These are phyloP conservation scores for Hypoxylon cercidicola DNA, from an alignment of 495 filamentous ascomycete species.

Conservation along the genomic window DNA sequence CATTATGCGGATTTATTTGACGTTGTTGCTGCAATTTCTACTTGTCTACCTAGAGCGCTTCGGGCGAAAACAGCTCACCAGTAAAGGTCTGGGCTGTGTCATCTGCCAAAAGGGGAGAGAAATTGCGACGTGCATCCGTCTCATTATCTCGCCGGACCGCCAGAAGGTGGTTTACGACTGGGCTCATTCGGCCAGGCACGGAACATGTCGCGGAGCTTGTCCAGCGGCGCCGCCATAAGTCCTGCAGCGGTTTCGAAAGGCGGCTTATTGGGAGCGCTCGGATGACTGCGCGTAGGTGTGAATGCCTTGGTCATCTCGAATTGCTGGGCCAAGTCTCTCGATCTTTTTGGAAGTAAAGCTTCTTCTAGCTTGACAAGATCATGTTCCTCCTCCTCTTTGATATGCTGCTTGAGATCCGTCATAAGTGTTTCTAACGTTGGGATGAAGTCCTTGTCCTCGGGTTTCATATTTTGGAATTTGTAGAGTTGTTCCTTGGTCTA, in stretches of 20 bases:
- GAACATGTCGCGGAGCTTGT: constrained; percentile 58
- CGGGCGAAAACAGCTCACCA: neutral
- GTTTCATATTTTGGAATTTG: constrained; percentile 65
- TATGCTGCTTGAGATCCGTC: constrained; percentile 63
- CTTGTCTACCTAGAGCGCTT: too few species aligned
- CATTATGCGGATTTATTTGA: neutral
- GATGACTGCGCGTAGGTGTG: constrained; percentile 67
- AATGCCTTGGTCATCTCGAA: constrained; percentile 71
- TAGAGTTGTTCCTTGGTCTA: constrained; percentile 74
- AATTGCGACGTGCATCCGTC: neutral
- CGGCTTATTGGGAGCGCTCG: constrained; percentile 60
- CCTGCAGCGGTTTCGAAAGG: constrained; percentile 62
- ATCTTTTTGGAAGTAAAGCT: constrained; percentile 50
- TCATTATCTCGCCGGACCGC: constrained; percentile 24
- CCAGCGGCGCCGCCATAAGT: constrained; percentile 62
- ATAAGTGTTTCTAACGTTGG: constrained; percentile 64
- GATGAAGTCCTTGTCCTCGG: constrained; percentile 59
- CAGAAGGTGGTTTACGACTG: constrained; percentile 8
- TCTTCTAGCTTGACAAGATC: constrained; percentile 68
- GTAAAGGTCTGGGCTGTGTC: neutral
- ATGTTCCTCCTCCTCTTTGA: constrained; percentile 67
- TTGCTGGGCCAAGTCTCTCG: constrained; percentile 57
- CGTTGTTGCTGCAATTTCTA: too few species aligned
- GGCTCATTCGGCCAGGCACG: constrained; percentile 31
- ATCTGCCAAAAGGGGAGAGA: neutral